Evolutionary conservation across 441 rosid species (phyloP).

Genomic region (Adansonia madagascariensis): DNA sequence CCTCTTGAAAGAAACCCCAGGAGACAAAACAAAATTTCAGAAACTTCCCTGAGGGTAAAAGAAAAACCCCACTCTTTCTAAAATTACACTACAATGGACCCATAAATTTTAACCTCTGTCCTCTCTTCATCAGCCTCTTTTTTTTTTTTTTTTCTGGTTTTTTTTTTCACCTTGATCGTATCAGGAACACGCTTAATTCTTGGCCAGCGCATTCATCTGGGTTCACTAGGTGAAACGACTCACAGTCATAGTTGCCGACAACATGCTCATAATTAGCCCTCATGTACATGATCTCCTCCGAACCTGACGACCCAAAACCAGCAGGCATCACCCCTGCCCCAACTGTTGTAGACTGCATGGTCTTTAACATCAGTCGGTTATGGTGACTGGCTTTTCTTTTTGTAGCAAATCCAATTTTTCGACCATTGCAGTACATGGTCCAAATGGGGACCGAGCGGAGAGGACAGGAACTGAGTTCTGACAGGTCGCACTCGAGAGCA

Average conservation of each 20-base stretch:
- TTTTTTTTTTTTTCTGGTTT: too few relatives aligned
- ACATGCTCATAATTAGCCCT: slow-evolving; percentile 81
- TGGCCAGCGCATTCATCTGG: slow-evolving; percentile 68
- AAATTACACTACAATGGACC: not conserved
- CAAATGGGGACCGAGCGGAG: slow-evolving; percentile 71
- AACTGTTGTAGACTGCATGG: slow-evolving; percentile 67
- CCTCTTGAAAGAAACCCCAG: not conserved
- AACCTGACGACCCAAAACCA: slow-evolving; percentile 44
- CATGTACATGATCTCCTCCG: slow-evolving; percentile 78
- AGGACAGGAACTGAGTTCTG: slow-evolving; percentile 54
- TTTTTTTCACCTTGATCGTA: slow-evolving; percentile 46
- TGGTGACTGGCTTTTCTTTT: slow-evolving; percentile 51
- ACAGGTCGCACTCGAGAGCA: slow-evolving; percentile 65
- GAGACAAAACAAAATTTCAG: not conserved
- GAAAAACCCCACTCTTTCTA: not conserved
- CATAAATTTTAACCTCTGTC: slow-evolving; percentile 31
- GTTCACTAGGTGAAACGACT: slow-evolving; percentile 78
- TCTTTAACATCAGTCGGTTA: slow-evolving; percentile 57
- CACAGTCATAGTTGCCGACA: slow-evolving; percentile 67
- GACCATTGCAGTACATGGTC: slow-evolving; percentile 71
- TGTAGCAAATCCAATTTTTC: slow-evolving; percentile 61
- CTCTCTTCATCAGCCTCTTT: not conserved
- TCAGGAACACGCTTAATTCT: slow-evolving; percentile 84
- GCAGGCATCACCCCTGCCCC: slow-evolving; percentile 78
- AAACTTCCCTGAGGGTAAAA: not conserved